Base-by-base conservation (phyloP, 2,329 filamentous ascomycete genomes). In the Stagonosporopsis cucurbitacearum region DNA sequence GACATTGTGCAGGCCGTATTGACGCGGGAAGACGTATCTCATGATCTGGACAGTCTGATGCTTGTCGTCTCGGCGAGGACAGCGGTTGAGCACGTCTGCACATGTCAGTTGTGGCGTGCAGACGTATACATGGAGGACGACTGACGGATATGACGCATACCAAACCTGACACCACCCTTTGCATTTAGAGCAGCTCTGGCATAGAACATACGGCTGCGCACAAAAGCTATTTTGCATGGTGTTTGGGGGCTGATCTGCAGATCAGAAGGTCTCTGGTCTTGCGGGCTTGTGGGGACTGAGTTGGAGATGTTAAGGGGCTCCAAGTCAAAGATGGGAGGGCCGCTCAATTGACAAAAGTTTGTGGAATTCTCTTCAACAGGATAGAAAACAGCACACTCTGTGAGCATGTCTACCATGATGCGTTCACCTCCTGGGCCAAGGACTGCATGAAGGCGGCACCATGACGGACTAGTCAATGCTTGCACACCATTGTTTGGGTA, bases 11-110 rank as follows among this genome's bases (percentile, higher is more conserved):
- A 99, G 79, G 13, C 86, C 86, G 69, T 96, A 98, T 68, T 98
- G 93, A 11, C 88, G 84, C 28, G 95, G 95, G 65, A 99, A 99
- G 1, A 99, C 87, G 74, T 98, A 94, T 80, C 94, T 95, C 84
- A 96, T 86, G 19, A 96, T 77, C 64, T 89, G 90, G 11, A 86
- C 69, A 0, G 87, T 90, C 59, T 88, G 83, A 12, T 75, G 69
- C 1, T 79, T 67, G 64, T 84, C 78, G 33, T 77, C 59, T 36
- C 74, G 57, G 65, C 82, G 67, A 32, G 82, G 76, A 61, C 83
- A 89, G 20, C 92, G 86, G 69, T 95, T 96, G 22, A 98, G 75
- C 2, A 93, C 86, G 78, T 97, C 91, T 96, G 50, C 15, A 7
- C 8, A 19, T 25, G 48, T 72, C 23, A 71, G 69, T n/a, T 26